Conservation (phyloP, 495 filamentous ascomycete species). For the Hypomontagnella submonticulosa region DNA sequence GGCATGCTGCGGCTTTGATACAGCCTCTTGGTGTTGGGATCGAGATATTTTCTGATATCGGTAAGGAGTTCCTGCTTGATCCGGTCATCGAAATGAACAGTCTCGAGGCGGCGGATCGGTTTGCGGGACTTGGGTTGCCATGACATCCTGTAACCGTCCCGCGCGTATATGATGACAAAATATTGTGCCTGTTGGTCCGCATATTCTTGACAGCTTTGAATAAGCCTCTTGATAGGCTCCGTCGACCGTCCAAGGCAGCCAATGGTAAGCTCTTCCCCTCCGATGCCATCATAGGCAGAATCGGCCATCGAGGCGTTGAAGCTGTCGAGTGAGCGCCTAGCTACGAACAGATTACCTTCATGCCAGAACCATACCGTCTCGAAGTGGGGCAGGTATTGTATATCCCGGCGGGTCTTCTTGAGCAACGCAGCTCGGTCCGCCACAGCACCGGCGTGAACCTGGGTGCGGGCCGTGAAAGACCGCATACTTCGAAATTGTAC, state of each 20-base stretch:
- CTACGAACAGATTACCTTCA: constrained; percentile 55
- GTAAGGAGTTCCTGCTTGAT: constrained; percentile 74
- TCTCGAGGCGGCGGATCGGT: constrained; percentile 58
- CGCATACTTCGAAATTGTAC: constrained; percentile 50
- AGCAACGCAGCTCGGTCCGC: constrained; percentile 53
- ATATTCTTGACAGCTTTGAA: constrained; percentile 57
- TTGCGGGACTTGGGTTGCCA: constrained; percentile 59
- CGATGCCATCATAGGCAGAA: constrained; percentile 47
- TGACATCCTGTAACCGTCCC: constrained; percentile 50
- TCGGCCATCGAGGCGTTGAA: constrained; percentile 54
- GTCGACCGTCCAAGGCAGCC: constrained; percentile 60
- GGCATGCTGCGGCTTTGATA: constrained; percentile 76
- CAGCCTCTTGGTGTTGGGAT: constrained; percentile 73
- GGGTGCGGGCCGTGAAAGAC: constrained; percentile 56
- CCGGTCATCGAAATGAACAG: constrained; percentile 60
- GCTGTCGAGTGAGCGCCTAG: constrained; percentile 54
- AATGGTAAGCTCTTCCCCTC: constrained; percentile 57
- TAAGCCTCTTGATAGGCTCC: constrained; percentile 56
- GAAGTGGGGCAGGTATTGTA: constrained; percentile 60
- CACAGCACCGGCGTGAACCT: constrained; percentile 44
- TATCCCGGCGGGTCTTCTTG: constrained; percentile 55
- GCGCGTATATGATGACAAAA: constrained; percentile 56
- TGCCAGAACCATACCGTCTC: constrained; percentile 57
- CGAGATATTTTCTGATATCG: constrained; percentile 85
- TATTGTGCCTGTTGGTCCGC: constrained; percentile 58